These are phyloP conservation scores for Astragalus membranaceus DNA, from an alignment of 306 rosid genomes.

Conservation along the genomic window DNA sequence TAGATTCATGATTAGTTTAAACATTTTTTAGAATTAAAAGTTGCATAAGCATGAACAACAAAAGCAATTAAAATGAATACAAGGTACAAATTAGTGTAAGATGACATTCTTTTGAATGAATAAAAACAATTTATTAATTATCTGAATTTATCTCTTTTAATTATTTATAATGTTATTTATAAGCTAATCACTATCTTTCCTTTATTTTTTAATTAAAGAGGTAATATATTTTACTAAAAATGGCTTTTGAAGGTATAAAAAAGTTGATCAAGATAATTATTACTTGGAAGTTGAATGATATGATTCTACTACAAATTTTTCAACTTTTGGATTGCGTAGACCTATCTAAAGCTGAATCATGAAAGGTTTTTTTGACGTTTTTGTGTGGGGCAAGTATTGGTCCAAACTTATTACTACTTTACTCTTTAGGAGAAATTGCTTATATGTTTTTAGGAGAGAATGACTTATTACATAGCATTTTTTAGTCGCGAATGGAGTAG, in stretches of 20 bases:
- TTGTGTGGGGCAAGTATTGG: background rate
- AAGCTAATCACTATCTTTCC: background rate
- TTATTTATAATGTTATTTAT: background rate
- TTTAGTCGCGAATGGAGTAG: too few species aligned
- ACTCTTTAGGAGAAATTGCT: background rate
- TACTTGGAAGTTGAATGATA: background rate
- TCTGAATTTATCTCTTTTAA: too few species aligned
- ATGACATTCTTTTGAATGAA: too few species aligned
- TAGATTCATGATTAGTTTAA: too few species aligned
- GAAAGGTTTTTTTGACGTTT: background rate
- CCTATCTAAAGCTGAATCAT: background rate
- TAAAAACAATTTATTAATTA: too few species aligned
- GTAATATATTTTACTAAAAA: background rate
- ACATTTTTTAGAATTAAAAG: too few species aligned
- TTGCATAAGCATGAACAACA: too few species aligned
- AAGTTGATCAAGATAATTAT: background rate
- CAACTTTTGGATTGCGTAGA: slow-evolving; percentile 5
- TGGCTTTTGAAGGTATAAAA: background rate
- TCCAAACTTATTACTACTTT: background rate
- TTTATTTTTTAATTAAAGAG: background rate
- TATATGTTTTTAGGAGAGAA: too few species aligned
- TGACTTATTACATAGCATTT: background rate
- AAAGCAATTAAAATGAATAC: too few species aligned
- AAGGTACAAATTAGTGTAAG: too few species aligned
- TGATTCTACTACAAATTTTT: background rate